These are phyloP conservation scores for Setomelanomma holmii DNA, from an alignment of 2,329 filamentous ascomycete species.

Conservation along the genomic window DNA sequence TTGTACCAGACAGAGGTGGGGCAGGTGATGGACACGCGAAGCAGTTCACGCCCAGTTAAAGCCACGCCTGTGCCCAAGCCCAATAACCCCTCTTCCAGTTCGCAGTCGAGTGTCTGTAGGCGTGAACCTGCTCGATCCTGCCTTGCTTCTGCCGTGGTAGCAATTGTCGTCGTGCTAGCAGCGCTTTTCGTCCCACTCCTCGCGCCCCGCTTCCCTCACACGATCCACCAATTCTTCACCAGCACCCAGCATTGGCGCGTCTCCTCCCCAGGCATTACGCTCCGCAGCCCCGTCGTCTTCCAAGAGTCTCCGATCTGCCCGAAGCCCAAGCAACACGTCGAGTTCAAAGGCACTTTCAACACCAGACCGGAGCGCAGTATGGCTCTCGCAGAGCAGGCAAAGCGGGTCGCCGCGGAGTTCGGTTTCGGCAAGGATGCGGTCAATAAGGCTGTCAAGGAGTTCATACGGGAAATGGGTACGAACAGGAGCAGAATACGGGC, in stretches of 20 bases:
- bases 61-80: constrained; percentile 18
- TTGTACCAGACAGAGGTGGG: constrained; percentile 7
- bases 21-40: constrained; percentile 4
- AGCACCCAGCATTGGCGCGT: constrained; percentile 31
- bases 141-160: constrained; percentile 34
- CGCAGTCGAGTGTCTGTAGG: constrained; percentile 10
- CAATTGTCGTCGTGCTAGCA: constrained; percentile 40
- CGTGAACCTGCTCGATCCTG: constrained; percentile 19
- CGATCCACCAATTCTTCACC: constrained; percentile 34
- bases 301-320: constrained; percentile 38
- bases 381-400: constrained; percentile 71
- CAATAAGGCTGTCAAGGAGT: constrained; percentile 82
- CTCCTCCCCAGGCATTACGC: constrained; percentile 29
- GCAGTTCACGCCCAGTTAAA: constrained; percentile 5
- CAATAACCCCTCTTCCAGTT: constrained; percentile 14
- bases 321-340: constrained; percentile 32
- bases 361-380: constrained; percentile 52
- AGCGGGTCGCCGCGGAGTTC: constrained; percentile 82
- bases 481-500: constrained; percentile 9
- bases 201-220: constrained; percentile 45
- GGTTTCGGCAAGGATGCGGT: constrained; percentile 81
- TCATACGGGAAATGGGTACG: constrained; percentile 81
- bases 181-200: constrained; percentile 33
- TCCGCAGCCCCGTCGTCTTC: constrained; percentile 34
- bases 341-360: constrained; percentile 45